Evolutionary conservation across 2,329 filamentous ascomycete genomes (phyloP).

Genomic region (Coniochaeta ligniaria): DNA sequence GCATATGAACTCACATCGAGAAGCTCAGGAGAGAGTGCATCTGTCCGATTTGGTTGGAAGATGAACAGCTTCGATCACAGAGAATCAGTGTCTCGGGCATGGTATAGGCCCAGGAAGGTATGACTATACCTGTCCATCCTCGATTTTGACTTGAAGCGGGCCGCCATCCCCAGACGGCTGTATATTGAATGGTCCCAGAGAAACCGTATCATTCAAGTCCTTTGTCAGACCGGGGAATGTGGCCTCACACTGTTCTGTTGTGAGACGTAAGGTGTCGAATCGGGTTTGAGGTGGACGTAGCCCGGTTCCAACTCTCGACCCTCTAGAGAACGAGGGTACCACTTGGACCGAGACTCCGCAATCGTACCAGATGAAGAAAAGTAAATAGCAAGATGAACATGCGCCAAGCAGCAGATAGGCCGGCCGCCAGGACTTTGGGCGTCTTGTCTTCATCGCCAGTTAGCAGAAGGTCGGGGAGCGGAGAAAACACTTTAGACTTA

Average conservation of each 20-base stretch:
- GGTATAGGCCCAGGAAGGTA: not conserved
- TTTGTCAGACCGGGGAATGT: slow-evolving; percentile 30
- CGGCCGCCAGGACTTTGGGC: not conserved
- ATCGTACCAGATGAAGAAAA: not conserved
- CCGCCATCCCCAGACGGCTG: slow-evolving; percentile 20
- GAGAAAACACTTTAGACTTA: not conserved
- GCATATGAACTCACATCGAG: slow-evolving; percentile 18
- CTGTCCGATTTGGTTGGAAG: slow-evolving; percentile 29
- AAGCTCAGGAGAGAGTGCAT: slow-evolving; percentile 36
- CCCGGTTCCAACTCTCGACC: not conserved
- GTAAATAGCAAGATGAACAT: not conserved
- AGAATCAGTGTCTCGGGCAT: not conserved
- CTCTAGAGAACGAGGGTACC: no score
- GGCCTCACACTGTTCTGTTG: slow-evolving; percentile 24
- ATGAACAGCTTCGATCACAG: slow-evolving; percentile 29
- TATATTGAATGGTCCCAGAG: slow-evolving; percentile 26
- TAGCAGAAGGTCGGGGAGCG: not conserved
- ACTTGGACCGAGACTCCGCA: not conserved
- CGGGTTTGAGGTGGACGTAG: not conserved
- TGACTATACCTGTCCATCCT: slow-evolving; percentile 23
- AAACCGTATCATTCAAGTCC: slow-evolving; percentile 28
- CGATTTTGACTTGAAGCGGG: slow-evolving; percentile 26
- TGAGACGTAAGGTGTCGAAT: not conserved
- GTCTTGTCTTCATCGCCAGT: not conserved
- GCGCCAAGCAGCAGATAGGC: not conserved